Percentiles rank a stretch among this genome's conserved stretches.
phyloP scores from a whole-genome alignment of 768 basidiomycete species.

The Kwoniella newhampshirensis region DNA sequence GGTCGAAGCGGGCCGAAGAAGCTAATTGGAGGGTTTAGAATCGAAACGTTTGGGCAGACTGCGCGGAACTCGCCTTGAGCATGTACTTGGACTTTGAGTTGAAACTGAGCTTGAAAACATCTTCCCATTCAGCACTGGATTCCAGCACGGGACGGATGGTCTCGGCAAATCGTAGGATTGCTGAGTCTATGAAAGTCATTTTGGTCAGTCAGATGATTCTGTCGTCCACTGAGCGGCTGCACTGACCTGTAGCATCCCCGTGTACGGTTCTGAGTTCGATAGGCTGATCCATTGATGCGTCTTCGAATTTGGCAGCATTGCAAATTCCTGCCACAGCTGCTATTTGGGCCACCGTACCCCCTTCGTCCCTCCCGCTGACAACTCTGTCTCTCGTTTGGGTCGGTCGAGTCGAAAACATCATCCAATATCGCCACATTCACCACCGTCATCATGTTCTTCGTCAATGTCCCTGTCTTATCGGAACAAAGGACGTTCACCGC shows the following conservation, averaged over 20 bases:
- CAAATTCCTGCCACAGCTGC: constrained; percentile 58
- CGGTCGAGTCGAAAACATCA: constrained; percentile 29
- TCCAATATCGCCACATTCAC: constrained; percentile 57
- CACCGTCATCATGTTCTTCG: constrained; percentile 64
- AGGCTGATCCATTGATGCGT: constrained; percentile 50
- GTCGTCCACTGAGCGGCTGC: background rate
- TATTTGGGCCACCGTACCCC: constrained; percentile 25
- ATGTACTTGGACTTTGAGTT: constrained; percentile 62
- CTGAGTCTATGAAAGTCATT: constrained; percentile 54
- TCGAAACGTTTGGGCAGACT: background rate
- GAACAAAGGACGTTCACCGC: constrained; percentile 63
- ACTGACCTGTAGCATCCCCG: constrained; percentile 60
- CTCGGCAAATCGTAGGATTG: constrained; percentile 59
- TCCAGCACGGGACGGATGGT: constrained; percentile 30
- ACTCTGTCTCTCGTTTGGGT: constrained; percentile 36
- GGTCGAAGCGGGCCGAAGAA: constrained; percentile 11
- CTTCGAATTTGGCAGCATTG: constrained; percentile 59
- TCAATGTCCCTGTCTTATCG: constrained; percentile 61
- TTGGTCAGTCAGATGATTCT: background rate
- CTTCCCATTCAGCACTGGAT: constrained; percentile 50
- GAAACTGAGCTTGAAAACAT: constrained; percentile 47
- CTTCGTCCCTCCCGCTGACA: constrained; percentile 10
- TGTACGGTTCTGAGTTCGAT: constrained; percentile 48
- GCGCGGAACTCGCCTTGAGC: constrained; percentile 56
- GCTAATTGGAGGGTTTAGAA: constrained; percentile 5